These are phyloP conservation scores for Neurospora sp. DNA, from an alignment of 495 filamentous ascomycete species.

Conservation along the genomic window DNA sequence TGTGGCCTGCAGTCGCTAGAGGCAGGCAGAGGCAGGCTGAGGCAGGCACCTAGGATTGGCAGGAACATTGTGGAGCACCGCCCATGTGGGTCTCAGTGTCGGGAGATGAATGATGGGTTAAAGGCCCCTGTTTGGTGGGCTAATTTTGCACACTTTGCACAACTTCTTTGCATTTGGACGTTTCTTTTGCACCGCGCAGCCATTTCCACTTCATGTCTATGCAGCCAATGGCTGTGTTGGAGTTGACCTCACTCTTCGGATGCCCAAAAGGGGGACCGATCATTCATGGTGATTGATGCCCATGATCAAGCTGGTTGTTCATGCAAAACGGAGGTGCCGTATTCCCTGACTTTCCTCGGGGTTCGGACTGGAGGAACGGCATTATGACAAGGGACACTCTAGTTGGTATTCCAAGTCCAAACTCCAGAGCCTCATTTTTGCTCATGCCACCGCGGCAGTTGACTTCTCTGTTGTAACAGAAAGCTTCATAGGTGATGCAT, in stretches of 20 bases:
- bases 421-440: background rate
- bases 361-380: background rate
- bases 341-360: background rate
- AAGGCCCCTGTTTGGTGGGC: background rate
- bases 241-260: background rate
- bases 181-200: background rate
- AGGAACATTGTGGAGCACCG: background rate
- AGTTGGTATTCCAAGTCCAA: background rate
- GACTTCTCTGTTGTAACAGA: background rate
- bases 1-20: background rate
- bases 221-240: background rate
- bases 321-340: background rate
- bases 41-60: background rate
- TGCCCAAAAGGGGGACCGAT: background rate
- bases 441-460: background rate
- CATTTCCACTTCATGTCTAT: background rate
- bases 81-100: background rate
- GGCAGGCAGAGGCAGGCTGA: background rate
- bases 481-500: background rate
- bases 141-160: background rate
- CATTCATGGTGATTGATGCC: background rate
- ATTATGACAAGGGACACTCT: background rate
- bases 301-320: background rate
- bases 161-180: background rate
- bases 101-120: background rate